Base-by-base conservation (phyloP, 257 asterid species). In the Solanum microdontum region DNA sequence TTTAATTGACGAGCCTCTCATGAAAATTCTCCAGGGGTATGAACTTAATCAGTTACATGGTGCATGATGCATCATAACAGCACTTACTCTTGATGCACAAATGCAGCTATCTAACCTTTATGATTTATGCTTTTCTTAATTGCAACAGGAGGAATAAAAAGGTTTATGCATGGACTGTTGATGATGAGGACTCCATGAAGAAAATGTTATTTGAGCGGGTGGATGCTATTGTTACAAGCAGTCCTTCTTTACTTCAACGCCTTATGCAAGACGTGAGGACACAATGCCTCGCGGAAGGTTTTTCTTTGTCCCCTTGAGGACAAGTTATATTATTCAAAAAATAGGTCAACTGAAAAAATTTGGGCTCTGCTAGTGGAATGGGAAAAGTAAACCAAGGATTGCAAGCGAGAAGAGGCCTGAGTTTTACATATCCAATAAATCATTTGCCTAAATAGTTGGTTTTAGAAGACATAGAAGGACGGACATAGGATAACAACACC, bases 111-210 rank as follows among this genome's bases (percentile, higher is more conserved):
- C 88, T 84, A 69, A 85, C 69, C 69, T 86, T 86, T 45, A 15
- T 82, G 37, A 55, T 13, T 17, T 60, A 32, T 68, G 40, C 24
- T 28, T 83, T 72, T n/a, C 62, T 86, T 77, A 69, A 21, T 75
- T 51, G 26, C 34, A 82, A 90, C 96, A 96, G 99, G 94, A 93
- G 94, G 89, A 91, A 92, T 30, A 96, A 96, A 93, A 95, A 94
- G 92, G 98, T 95, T 26, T 96, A 91, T 66, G 96, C 95, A 5
- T 96, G 99, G 99, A 94, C 98, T 0, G 99, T 96, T 26, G 98
- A 96, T 83, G 97, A 95, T 33, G 95, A 94, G 91, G 93, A 86
- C 75, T 88, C 91, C 37, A 96, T 96, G 98, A 90, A 89, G 91
- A 92, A 87, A 76, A 92, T 96, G 98, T 82, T 96, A 91, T 70